Conservation (phyloP, 345 rosid species). For the Cardamine chenopodiifolia region DNA sequence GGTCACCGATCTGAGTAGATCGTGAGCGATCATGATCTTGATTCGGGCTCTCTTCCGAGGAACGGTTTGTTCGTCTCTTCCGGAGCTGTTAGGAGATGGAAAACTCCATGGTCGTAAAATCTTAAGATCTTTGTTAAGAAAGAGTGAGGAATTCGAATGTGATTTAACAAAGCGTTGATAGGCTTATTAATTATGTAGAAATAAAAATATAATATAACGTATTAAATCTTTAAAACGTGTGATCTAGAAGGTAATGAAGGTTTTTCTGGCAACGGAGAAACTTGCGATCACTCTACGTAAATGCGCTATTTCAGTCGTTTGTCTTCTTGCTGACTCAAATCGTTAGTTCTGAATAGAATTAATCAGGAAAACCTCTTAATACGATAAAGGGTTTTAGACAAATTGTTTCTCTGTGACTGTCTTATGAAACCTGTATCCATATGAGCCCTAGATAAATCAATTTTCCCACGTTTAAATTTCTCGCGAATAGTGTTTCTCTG, state of each 20-base stretch:
- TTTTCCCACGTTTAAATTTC: too few species aligned
- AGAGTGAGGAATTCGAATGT: neutral
- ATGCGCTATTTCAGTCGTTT: neutral
- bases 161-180: neutral
- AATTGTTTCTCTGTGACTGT: too few species aligned
- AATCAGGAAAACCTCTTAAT: neutral
- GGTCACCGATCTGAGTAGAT: constrained; percentile 2
- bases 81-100: constrained; percentile 6
- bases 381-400: neutral
- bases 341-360: neutral
- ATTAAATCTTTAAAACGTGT: neutral
- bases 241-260: neutral
- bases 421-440: too few species aligned
- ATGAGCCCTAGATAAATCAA: too few species aligned
- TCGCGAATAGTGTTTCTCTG: too few species aligned
- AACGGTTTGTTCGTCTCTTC: neutral
- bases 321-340: neutral
- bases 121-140: neutral
- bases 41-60: constrained; percentile 32
- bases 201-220: neutral
- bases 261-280: neutral
- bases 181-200: neutral
- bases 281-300: neutral
- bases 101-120: constrained; percentile 16
- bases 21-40: constrained; percentile 31